Evolutionary conservation across 768 basidiomycete genomes (phyloP).

Genomic region (Kwoniella sp.): DNA sequence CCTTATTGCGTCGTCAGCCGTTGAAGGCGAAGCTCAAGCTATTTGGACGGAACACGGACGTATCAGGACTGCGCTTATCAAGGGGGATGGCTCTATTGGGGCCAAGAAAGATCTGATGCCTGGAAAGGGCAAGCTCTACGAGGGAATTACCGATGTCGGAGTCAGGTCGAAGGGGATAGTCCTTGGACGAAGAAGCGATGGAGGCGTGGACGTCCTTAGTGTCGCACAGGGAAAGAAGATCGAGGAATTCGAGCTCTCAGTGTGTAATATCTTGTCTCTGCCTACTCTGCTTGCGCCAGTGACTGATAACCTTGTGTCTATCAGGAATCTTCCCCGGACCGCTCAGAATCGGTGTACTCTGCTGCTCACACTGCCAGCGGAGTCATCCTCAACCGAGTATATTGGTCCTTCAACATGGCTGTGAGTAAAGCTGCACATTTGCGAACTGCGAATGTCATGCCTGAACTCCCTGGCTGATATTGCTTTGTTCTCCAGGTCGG

Average conservation of each 20-base stretch:
- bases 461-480: background rate
- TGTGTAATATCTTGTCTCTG: slow-evolving; percentile 52
- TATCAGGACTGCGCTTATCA: slow-evolving; percentile 60
- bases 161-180: slow-evolving; percentile 65
- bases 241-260: slow-evolving; percentile 63
- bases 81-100: slow-evolving; percentile 29
- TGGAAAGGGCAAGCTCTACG: slow-evolving; percentile 57
- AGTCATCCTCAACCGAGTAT: slow-evolving; percentile 66
- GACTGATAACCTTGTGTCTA: background rate
- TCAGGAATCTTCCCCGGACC: slow-evolving; percentile 55
- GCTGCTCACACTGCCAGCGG: slow-evolving; percentile 63
- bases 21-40: slow-evolving; percentile 25
- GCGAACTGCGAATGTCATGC: background rate
- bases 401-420: slow-evolving; percentile 65
- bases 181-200: slow-evolving; percentile 65
- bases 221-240: slow-evolving; percentile 60
- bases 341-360: slow-evolving; percentile 63
- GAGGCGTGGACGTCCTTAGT: slow-evolving; percentile 64
- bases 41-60: slow-evolving; percentile 63
- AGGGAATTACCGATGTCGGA: slow-evolving; percentile 66
- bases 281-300: background rate
- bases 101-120: slow-evolving; percentile 39
- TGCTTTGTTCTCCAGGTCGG: slow-evolving; percentile 13
- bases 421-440: too few relatives aligned
- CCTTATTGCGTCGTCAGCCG: slow-evolving; percentile 49